phyloP scores from a whole-genome alignment of 768 basidiomycete species.

The Mycena kentingensis region DNA sequence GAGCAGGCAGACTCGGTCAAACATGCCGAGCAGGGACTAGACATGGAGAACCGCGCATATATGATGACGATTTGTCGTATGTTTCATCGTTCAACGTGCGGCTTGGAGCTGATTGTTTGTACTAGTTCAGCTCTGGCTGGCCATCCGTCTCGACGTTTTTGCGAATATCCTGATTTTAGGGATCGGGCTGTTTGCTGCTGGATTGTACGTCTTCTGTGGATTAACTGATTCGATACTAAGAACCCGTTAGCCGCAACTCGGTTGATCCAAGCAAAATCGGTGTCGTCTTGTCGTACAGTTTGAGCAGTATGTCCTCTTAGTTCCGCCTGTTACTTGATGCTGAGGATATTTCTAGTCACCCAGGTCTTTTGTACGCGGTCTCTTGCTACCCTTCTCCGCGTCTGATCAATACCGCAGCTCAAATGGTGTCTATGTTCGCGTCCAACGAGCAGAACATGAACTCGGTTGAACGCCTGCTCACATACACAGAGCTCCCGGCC shows the following conservation, averaged over 20 bases:
- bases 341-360: constrained; percentile 39
- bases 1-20: constrained; percentile 53
- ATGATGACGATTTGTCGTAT: constrained; percentile 55
- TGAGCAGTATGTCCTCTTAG: constrained; percentile 43
- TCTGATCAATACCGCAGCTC: constrained; percentile 37
- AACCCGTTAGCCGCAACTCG: constrained; percentile 26
- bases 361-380: constrained; percentile 51
- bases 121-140: constrained; percentile 69
- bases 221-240: background rate
- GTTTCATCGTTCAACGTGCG: background rate
- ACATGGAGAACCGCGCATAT: constrained; percentile 63
- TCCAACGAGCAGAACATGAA: constrained; percentile 73
- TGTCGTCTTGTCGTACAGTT: constrained; percentile 58
- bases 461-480: constrained; percentile 68
- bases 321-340: background rate
- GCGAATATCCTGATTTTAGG: constrained; percentile 70
- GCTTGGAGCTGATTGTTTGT: background rate
- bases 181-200: constrained; percentile 69
- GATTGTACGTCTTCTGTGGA: constrained; percentile 36
- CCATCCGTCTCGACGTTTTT: constrained; percentile 63
- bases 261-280: constrained; percentile 54
- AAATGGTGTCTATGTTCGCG: constrained; percentile 58
- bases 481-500: constrained; percentile 61
- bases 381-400: background rate
- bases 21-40: constrained; percentile 54